Base-by-base conservation (phyloP, 257 asterid genomes). In the Solanum virginianum region DNA sequence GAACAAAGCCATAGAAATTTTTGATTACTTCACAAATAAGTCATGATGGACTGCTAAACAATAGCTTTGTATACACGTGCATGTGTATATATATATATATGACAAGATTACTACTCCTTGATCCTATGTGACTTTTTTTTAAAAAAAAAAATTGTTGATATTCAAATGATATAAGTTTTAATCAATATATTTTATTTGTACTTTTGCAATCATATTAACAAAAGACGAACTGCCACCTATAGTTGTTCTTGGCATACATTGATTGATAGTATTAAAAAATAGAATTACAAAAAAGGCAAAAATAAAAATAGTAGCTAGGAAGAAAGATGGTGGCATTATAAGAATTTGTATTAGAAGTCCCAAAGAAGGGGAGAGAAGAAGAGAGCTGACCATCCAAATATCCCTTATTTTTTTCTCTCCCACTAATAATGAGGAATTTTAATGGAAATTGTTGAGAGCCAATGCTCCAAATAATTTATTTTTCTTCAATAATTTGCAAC, bases 391-490 rank as follows among this genome's bases (percentile, higher is more conserved):
- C 97, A 91, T 80, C 41, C 60, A 91, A 90, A 88, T 83, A 72
- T 79, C 89, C 95, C 86, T 86, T 69, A 16, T 89, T 89, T 88
- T 85, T 87, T 90, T 66, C 92, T 92, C 89, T 89, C 93, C 94
- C 86, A 75, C 56, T 24, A 89, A 83, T 62, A 81, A 88, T 51
- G 77, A 81, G 83, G 85, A 88, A 89, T 83, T 85, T 72, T 66
- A 74, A 85, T 88, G 86, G 82, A 83, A 89, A 88, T 24, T 53
- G 54, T 83, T 77, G 82, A 51, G 24, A 17, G 26, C 80, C 56
- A 43, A 71, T 71, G 32, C 53, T 71, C 32, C 82, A 8, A 51
- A 77, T 77, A 24, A 75, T 77, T 77, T 85, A 83, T 83, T 82
- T 84, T 82, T 80, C 85, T 86, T 83, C 85, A 47, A 79, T 29